Evolutionary conservation across 176 grass and related monocot species (phyloP).

Genomic region (Lolium perenne): DNA sequence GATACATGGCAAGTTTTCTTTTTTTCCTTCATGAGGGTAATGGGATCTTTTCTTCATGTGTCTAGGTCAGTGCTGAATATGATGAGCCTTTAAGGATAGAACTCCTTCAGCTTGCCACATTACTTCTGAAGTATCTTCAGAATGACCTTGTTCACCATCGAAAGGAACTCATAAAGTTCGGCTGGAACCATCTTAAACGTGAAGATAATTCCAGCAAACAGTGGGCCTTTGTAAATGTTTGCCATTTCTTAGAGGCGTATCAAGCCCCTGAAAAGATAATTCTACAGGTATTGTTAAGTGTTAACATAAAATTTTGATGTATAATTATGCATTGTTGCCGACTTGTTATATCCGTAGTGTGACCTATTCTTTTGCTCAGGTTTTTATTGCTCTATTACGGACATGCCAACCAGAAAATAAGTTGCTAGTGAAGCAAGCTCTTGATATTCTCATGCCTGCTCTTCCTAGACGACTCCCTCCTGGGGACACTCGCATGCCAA

Average conservation of each 20-base stretch:
- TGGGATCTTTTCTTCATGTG: slow-evolving; percentile 36
- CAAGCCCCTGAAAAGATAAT: slow-evolving; percentile 99
- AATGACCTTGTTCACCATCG: slow-evolving; percentile 92
- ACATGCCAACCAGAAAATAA: slow-evolving; percentile 99
- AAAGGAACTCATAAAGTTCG: slow-evolving; percentile 98
- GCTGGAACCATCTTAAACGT: slow-evolving; percentile 99
- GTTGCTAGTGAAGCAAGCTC: slow-evolving; percentile 93
- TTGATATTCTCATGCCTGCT: slow-evolving; percentile 98
- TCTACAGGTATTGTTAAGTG: slow-evolving; percentile 66
- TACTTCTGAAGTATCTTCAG: slow-evolving; percentile 98
- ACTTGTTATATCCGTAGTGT: slow-evolving; percentile 10
- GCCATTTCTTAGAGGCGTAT: slow-evolving; percentile 98
- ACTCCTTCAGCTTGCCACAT: slow-evolving; percentile 94
- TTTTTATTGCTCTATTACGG: slow-evolving; percentile 94
- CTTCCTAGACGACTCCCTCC: slow-evolving; percentile 91
- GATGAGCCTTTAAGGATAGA: slow-evolving; percentile 98
- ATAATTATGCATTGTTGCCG: slow-evolving; percentile 30
- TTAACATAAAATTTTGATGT: slow-evolving; percentile 27
- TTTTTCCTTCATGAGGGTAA: slow-evolving; percentile 4
- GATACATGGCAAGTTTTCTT: slow-evolving; percentile 7
- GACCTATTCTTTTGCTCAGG: slow-evolving; percentile 52
- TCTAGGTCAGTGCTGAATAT: slow-evolving; percentile 94
- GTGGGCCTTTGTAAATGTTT: slow-evolving; percentile 99
- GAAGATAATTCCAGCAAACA: slow-evolving; percentile 99
- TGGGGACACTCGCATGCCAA: slow-evolving; percentile 89